Percentiles rank a stretch among this genome's conserved stretches.
These are phyloP conservation scores for Bryoglossum gracile DNA, from an alignment of 495 filamentous ascomycete genomes.

Conservation along the genomic window DNA sequence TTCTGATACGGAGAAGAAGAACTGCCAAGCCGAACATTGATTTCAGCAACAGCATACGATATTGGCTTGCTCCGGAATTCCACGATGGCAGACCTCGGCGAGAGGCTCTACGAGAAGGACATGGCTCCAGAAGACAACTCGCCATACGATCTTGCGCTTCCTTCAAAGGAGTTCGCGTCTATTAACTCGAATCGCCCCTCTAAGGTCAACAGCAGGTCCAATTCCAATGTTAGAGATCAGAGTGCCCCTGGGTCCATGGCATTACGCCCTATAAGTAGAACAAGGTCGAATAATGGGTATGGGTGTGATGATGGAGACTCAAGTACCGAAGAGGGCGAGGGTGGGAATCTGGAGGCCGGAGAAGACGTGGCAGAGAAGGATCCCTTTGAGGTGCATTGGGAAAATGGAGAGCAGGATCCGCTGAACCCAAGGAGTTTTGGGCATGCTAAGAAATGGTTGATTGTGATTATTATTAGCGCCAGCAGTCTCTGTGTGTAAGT, in stretches of 20 bases:
- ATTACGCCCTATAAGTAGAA: constrained; percentile 25
- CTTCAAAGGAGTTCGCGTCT: constrained; percentile 18
- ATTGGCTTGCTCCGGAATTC: neutral
- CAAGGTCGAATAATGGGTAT: constrained; percentile 55
- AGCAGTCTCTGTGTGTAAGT: constrained; percentile 83
- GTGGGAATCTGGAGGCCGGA: constrained; percentile 21
- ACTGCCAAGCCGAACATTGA: too few species aligned
- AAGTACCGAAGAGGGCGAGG: constrained; percentile 29
- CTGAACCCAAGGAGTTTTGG: constrained; percentile 63
- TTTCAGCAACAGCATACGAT: too few species aligned
- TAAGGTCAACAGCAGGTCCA: constrained; percentile 13
- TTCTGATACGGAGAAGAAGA: too few species aligned
- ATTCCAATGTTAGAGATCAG: constrained; percentile 24
- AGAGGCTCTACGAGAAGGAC: neutral
- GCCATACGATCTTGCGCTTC: neutral
- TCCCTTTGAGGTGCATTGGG: constrained; percentile 61
- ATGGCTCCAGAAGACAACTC: neutral
- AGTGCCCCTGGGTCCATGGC: neutral
- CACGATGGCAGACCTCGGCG: neutral
- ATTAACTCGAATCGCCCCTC: neutral
- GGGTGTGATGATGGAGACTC: constrained; percentile 37
- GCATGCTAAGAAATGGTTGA: constrained; percentile 67
- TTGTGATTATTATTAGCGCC: constrained; percentile 60
- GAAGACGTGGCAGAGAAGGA: constrained; percentile 34
- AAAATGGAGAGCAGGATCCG: constrained; percentile 63